phyloP scores from a whole-genome alignment of 78 protist genomes.

The Dictyostelium firmibasis region DNA sequence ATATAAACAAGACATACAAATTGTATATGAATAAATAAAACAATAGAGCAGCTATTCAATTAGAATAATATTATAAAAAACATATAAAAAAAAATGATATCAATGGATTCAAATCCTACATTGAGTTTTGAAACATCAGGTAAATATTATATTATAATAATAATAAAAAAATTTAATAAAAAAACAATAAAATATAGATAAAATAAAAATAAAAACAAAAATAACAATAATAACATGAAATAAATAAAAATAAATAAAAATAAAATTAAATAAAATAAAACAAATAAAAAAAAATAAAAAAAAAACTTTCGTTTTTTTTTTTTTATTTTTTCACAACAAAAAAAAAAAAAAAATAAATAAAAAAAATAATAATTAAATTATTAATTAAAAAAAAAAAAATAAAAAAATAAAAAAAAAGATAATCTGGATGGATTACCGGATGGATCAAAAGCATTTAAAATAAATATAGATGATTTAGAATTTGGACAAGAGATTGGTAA shows the following conservation, averaged over 20 bases:
- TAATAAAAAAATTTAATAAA: neutral
- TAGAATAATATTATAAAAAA: neutral
- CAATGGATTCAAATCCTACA: neutral
- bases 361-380: neutral
- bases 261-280: neutral
- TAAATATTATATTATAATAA: neutral
- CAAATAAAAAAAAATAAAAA: neutral
- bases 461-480: slow-evolving; percentile 66
- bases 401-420: neutral
- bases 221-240: neutral
- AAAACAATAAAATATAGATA: neutral
- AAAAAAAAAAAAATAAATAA: neutral
- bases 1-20: neutral
- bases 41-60: neutral
- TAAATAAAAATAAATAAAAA: neutral
- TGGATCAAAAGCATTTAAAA: slow-evolving; percentile 53
- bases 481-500: slow-evolving; percentile 69
- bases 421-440: slow-evolving; percentile 66
- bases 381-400: neutral
- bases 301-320: too few species aligned
- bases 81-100: neutral
- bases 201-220: neutral
- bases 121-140: neutral
- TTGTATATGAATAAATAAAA: neutral
- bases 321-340: too few species aligned